Base-by-base conservation (phyloP, 1,284 basidiomycete genomes). In the Boletus smithii region DNA sequence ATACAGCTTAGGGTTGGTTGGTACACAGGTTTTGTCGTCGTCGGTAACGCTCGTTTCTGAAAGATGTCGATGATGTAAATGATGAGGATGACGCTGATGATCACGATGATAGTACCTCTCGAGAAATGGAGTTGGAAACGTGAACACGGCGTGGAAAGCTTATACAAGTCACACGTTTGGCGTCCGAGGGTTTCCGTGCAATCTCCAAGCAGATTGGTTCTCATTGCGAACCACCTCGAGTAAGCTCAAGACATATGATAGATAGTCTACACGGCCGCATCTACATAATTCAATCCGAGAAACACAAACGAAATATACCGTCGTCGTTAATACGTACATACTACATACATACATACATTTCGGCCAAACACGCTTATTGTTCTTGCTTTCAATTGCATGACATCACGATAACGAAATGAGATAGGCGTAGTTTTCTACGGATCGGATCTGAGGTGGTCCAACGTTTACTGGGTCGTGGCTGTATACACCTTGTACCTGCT, bases 391-490 rank as follows among this genome's bases (percentile, higher is more conserved):
- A 8, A 26, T 13, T 5, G 13, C 20, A 36, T 49, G 56, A 48
- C 47, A 48, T 51, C 55, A 52, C 31, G 50, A 53, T 51, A 59
- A 45, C 14, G 66, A 64, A 5, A 46, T 37, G 44, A 54, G 42
- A 34, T 50, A 57, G 20, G 53, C 49, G 22, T n/a, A n/a, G n/a
- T 45, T 38, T 4, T 53, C 53, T 23, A 46, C 48, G 8, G 53
- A 40, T 42, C 40, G 46, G 37, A 55, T 52, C 50, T 58, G 55
- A 16, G 47, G 37, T 41, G 48, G 40, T 0, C 35, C 43, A 2
- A 14, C 38, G 27, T 42, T 29, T 8, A 41, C 4, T 2, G 29
- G 11, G 9, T 57, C 56, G 22, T 53, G 46, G 8, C 13, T 22
- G 29, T 50, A 45, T 24, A 33, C 34, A 9, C 35, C 43, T 4